Base-by-base conservation (phyloP, 2,329 filamentous ascomycete species). In the Botryosphaeria dothidea region DNA sequence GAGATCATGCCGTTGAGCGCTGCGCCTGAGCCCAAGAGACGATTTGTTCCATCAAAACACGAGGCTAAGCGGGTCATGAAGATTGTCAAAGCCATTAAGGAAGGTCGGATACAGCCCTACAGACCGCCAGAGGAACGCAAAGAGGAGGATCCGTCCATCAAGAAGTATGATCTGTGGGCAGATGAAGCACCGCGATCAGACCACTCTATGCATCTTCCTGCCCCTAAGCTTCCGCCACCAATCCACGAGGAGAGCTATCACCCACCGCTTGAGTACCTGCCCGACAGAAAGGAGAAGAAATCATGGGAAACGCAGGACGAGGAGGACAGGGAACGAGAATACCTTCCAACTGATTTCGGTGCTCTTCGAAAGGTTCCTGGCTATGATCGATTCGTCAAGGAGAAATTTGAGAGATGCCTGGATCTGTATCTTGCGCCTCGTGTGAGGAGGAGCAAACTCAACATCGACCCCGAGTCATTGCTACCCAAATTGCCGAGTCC, bases 201-300 rank as follows among this genome's bases (percentile, higher is more conserved):
- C 67, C 92, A 98, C 77, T 84, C 91, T 38, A 98, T 98, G 93
- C 92, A 97, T 73, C 90, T 98, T 63, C 91, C 95, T 17, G 94
- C 95, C 1, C 95, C 95, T 4, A 99, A 99, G 77, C 84, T 96
- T 57, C 89, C 94, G 29, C 94, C 95, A 41, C 95, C 95, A 29
- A 93, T 93, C 61, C 97, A 97, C 76, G 93, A 97, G 72, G 88
- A 97, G 77, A 97, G 92, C 74, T 98, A 99, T 77, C 97, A 98
- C 78, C 95, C 95, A 25, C 95, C 96, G 57, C 87, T 90, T 3
- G 95, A 99, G 81, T 99, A 98, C 76, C 82, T 99, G 2, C 96
- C 94, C 1, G 91, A 92, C 63, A 87, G 90, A 72, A 88, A 91
- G 43, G 95, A 99, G 81, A 92, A 85, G 75, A 88, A 91, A 69